Evolutionary conservation across 805 yeast species (phyloP), one percentile per base, ranked within the genome.

Genomic region (Brettanomyces naardenensis): DNA sequence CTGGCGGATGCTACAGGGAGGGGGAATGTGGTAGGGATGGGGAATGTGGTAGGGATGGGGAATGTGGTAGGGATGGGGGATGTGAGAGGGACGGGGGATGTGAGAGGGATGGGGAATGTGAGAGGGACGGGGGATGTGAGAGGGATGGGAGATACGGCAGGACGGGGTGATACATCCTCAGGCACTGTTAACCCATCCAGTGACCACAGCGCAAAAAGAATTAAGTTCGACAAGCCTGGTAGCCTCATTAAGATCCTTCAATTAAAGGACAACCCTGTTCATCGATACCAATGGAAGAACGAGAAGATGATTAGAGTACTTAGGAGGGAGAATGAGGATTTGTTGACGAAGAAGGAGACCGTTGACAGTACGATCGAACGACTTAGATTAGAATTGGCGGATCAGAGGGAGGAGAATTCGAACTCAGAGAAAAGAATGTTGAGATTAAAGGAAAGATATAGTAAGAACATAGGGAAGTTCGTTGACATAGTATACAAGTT

Each of bases 381-480:
- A 17, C 61, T 78, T 23, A 71, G 70, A 36, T 51, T 69, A 28
- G 89, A 83, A 40, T 65, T 70, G 39, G 57, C 63, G 22, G 59
- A 62, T 20, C 50, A 73, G 7, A 74, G 77, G 44, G 47, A 52
- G 3, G 73, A 72, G 38, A 59, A 77, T 2, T 66, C 65, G 23
- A 69, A 67, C 33, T 52, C 71, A 6, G 64, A 65, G 35, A 84
- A 82, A 51, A 65, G 73, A 37, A 64, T 69, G 26, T 58, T 51
- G 9, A 59, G 94, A 28, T 60, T 76, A 39, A 71, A 65, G 44
- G 75, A 78, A 44, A 69, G 73, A 5, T 86, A 75, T 52, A 59
- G 75, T 14, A 69, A 71, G 36, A 82, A 83, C 53, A 77, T 90
- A n/a, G 59, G 68, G 23, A 89, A 84, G 50, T 79, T 84, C 36